Conservation (phyloP, 768 basidiomycete genomes). For the Multifurca ochricompacta region DNA sequence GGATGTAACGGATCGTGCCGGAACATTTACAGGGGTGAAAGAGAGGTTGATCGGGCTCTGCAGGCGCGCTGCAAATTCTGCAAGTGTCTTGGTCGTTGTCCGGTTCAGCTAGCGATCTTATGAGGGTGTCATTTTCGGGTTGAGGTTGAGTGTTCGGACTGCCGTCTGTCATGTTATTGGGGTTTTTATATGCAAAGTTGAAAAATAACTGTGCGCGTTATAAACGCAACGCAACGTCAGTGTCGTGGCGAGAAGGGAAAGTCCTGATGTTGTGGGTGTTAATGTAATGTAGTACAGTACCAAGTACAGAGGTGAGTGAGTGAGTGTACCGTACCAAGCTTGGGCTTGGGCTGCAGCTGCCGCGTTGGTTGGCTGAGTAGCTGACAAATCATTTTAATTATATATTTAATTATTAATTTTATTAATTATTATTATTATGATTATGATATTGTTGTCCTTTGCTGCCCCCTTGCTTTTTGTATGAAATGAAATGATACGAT, state of each 20-base stretch:
- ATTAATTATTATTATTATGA: too few species aligned
- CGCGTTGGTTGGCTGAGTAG: too few species aligned
- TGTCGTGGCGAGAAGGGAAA: background rate
- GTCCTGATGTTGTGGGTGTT: slow-evolving; percentile 4
- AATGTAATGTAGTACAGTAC: too few species aligned
- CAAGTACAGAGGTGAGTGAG: background rate
- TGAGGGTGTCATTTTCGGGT: background rate
- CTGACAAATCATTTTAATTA: slow-evolving; percentile 4
- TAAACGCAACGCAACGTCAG: background rate
- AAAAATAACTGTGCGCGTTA: too few species aligned
- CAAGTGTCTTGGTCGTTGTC: slow-evolving; percentile 65
- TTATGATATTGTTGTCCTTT: too few species aligned
- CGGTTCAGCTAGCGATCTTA: background rate
- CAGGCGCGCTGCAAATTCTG: slow-evolving; percentile 91
- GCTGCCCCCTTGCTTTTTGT: too few species aligned
- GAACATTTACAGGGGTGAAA: slow-evolving; percentile 98
- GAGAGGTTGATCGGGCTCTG: slow-evolving; percentile 80
- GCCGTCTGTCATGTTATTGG: slow-evolving; percentile 9
- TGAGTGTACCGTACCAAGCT: background rate
- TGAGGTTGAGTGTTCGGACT: slow-evolving; percentile 5
- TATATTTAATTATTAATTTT: too few species aligned
- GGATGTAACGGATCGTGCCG: slow-evolving; percentile 94
- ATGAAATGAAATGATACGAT: too few species aligned
- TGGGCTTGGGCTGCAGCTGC: too few species aligned
- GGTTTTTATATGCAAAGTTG: too few species aligned